Conservation (phyloP, 306 rosid genomes). For the Calophaca sinica region DNA sequence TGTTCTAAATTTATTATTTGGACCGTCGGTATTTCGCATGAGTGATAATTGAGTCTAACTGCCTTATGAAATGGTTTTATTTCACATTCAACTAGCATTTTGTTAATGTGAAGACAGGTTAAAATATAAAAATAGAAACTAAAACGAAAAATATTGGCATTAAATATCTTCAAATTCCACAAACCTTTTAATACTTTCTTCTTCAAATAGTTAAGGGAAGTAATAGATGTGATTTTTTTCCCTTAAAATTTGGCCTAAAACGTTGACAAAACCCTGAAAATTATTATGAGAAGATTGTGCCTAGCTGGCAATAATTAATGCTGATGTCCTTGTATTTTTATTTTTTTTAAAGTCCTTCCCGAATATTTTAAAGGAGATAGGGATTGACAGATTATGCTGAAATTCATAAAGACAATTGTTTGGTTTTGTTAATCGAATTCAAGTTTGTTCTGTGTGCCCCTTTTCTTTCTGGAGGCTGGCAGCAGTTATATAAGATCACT, state of each 20-base stretch:
- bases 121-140: background rate
- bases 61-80: constrained; percentile 15
- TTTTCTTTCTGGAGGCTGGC: constrained; percentile 27
- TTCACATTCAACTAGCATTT: background rate
- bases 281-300: constrained; percentile 7
- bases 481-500: constrained; percentile 1
- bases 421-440: background rate
- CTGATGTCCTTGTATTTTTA: constrained; percentile 15
- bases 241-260: background rate
- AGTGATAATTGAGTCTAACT: constrained; percentile 6
- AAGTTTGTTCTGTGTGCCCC: background rate
- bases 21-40: background rate
- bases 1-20: constrained; percentile 16
- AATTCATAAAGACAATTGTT: background rate
- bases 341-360: background rate
- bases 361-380: constrained; percentile 32
- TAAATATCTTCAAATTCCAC: constrained; percentile 17
- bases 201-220: background rate
- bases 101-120: constrained; percentile 3
- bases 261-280: constrained; percentile 6
- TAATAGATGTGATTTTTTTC: background rate
- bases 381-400: constrained; percentile 20
- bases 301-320: background rate
- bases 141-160: background rate
- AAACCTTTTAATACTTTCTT: background rate